Evolutionary conservation across 1,284 basidiomycete species (phyloP), one percentile per base, ranked within the genome.

Genomic region (Garcileccinum viscosum): DNA sequence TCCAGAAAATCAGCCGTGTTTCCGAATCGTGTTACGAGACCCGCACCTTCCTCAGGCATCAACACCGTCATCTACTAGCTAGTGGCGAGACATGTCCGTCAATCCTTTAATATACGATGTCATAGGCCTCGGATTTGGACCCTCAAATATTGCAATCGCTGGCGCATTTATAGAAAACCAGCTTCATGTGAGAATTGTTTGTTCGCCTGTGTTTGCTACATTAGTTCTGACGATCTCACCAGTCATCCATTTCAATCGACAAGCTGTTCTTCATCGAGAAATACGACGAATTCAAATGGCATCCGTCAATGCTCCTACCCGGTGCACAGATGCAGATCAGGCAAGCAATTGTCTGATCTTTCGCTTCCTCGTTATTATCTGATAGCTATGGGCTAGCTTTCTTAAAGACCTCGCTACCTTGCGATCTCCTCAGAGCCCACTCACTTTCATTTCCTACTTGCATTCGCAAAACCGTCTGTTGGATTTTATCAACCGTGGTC

Each of bases 401-500:
- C 82, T 90, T 73, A 90, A 90, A 75, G 88, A 90, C 74, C 81
- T 89, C 3, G 88, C 86, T 2, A 90, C 88, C 2, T 79, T 90
- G 27, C 83, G 89, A 42, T 86, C 85, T 67, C 88, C 88, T 15
- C 79, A 82, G 66, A 89, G 88, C 15, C 83, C 84, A n/a, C 84
- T 87, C 72, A 88, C 88, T 19, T 90, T 90, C 80, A 75, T 89
- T 60, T 80, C 84, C 42, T 89, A 90, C 77, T 81, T 90, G 58
- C 86, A 88, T 69, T 83, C 83, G 62, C 82, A 88, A 68, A 81
- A 82, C 62, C 84, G 89, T 63, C 82, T 89, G 53, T 71, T 85
- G 30, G 80, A 83, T 44, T 90, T 93, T 76, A 94, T 95, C 82
- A 91, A 93, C 81, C 90, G 94, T 71, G 95, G 95, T 83, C 95